A percentile compares a stretch with the other conserved stretches of the same genome.
Evolutionary conservation across 148 eudicot species (phyloP).

Genomic region (Fagopyrum tataricum): DNA sequence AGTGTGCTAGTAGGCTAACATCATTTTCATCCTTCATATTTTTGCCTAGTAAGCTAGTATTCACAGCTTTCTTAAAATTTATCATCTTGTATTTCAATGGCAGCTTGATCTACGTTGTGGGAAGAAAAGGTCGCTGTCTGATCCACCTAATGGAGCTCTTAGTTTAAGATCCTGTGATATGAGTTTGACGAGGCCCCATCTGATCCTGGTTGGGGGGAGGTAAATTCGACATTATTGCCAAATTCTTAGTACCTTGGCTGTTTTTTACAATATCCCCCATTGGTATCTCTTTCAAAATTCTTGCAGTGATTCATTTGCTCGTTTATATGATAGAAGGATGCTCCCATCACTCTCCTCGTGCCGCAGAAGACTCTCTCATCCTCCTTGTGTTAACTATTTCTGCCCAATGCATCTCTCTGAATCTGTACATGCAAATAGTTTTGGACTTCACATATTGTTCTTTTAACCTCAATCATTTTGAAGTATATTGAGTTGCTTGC

Average conservation of each 20-base stretch:
- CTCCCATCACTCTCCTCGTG: constrained; percentile 85
- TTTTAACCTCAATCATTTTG: background rate
- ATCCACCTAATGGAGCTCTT: constrained; percentile 79
- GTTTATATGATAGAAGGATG: constrained; percentile 97
- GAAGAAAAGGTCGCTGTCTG: constrained; percentile 73
- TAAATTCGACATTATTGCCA: constrained; percentile 16
- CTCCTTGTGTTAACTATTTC: constrained; percentile 83
- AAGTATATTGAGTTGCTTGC: background rate
- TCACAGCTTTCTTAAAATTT: background rate
- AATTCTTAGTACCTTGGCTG: background rate
- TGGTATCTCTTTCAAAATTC: constrained; percentile 17
- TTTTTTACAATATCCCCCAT: background rate
- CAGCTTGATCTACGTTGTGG: constrained; percentile 94
- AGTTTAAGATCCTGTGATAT: constrained; percentile 82
- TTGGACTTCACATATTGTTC: too few relatives aligned
- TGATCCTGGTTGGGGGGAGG: constrained; percentile 98
- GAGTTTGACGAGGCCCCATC: constrained; percentile 83
- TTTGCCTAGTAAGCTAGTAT: background rate
- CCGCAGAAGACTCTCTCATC: constrained; percentile 50
- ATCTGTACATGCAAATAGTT: constrained; percentile 25
- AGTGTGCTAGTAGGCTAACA: constrained; percentile 66
- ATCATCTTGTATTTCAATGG: constrained; percentile 17
- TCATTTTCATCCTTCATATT: background rate
- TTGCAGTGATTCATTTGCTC: constrained; percentile 95
- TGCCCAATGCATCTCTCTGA: constrained; percentile 97